Percentiles rank a stretch among this genome's conserved stretches.
phyloP scores from a whole-genome alignment of 495 filamentous ascomycete genomes.

The Parathielavia appendiculata region DNA sequence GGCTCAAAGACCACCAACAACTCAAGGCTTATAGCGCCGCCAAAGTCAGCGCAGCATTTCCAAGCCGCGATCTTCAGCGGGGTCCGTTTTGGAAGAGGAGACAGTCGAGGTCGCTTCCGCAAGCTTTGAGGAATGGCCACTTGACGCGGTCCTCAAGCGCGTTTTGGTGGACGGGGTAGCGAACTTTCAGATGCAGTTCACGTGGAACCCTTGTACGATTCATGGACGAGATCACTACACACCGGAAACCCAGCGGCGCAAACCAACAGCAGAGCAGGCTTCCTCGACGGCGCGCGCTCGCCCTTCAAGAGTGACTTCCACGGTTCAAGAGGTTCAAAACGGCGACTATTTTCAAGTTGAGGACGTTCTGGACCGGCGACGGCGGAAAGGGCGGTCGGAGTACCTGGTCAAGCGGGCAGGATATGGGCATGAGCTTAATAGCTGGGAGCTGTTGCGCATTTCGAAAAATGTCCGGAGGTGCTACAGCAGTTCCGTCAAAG shows the following conservation, averaged over 20 bases:
- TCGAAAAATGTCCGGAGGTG: slow-evolving; percentile 12
- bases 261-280: slow-evolving; percentile 18
- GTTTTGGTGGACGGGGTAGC: neutral
- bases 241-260: slow-evolving; percentile 14
- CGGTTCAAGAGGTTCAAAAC: slow-evolving; percentile 14
- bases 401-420: slow-evolving; percentile 20
- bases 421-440: slow-evolving; percentile 15
- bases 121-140: slow-evolving; percentile 12
- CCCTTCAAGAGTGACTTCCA: slow-evolving; percentile 18
- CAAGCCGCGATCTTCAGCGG: slow-evolving; percentile 1
- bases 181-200: slow-evolving; percentile 1
- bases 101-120: slow-evolving; percentile 3
- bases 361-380: slow-evolving; percentile 13
- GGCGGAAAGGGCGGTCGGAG: slow-evolving; percentile 9
- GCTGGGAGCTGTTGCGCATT: slow-evolving; percentile 18
- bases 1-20: slow-evolving; percentile 4
- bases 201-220: slow-evolving; percentile 16
- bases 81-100: slow-evolving; percentile 13
- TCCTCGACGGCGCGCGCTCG: slow-evolving; percentile 17
- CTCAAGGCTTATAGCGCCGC: slow-evolving; percentile 9
- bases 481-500: slow-evolving; percentile 20
- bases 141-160: slow-evolving; percentile 5
- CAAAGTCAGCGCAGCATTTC: too few relatives aligned
- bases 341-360: slow-evolving; percentile 21
- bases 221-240: slow-evolving; percentile 9